Conservation (phyloP, 306 rosid genomes). For the Lathyrus aphaca region DNA sequence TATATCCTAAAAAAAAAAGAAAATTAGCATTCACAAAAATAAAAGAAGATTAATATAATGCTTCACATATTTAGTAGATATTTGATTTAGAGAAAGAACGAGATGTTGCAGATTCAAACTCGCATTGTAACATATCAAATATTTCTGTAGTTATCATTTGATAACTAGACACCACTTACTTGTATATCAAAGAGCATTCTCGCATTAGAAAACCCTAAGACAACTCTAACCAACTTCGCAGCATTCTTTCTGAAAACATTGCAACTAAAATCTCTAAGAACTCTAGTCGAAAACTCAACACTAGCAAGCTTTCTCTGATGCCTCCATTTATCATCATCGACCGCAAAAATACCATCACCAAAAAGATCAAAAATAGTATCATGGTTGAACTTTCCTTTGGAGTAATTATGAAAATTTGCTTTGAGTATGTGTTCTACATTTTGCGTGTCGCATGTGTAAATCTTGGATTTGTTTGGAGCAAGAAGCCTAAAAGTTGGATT, state of each 20-base stretch:
- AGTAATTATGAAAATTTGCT: constrained; percentile 50
- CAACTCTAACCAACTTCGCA: constrained; percentile 51
- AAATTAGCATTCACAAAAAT: constrained; percentile 6
- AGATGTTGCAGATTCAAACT: too few relatives aligned
- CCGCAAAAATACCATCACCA: constrained; percentile 67
- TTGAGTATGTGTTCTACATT: constrained; percentile 62
- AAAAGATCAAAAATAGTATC: constrained; percentile 52
- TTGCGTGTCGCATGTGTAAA: constrained; percentile 52
- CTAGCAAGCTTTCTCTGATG: constrained; percentile 77
- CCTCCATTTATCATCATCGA: constrained; percentile 74
- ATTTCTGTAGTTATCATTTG: too few relatives aligned
- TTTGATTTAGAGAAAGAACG: too few relatives aligned
- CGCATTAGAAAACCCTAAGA: constrained; percentile 37
- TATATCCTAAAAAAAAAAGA: constrained; percentile 46
- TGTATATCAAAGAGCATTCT: constrained; percentile 63
- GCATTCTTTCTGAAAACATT: constrained; percentile 59
- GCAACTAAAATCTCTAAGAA: constrained; percentile 68
- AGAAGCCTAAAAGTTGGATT: constrained; percentile 56
- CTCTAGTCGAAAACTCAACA: constrained; percentile 69
- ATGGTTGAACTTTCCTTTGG: constrained; percentile 53
- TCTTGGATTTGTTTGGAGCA: constrained; percentile 41
- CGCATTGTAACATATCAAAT: too few relatives aligned
- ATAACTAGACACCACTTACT: constrained; percentile 30
- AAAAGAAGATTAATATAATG: too few relatives aligned
- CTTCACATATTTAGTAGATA: too few relatives aligned